These are phyloP conservation scores for Rhodomyrtus psidioides DNA, from an alignment of 441 rosid genomes.

Conservation along the genomic window DNA sequence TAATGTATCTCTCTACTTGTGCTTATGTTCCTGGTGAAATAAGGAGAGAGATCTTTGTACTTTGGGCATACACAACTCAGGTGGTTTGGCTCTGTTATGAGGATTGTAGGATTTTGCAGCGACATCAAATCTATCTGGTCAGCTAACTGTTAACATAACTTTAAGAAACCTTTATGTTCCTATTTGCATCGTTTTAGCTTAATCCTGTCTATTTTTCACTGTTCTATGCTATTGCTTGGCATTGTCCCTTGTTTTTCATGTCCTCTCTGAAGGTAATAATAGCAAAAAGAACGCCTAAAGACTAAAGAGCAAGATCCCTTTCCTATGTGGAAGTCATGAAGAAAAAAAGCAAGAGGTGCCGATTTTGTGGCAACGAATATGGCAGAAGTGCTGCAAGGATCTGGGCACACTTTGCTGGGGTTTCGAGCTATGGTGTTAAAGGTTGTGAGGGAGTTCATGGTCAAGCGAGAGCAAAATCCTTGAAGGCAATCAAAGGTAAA, in stretches of 20 bases:
- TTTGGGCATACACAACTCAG: too few relatives aligned
- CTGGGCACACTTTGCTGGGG: background rate
- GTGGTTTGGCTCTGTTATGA: too few relatives aligned
- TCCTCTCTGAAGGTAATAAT: background rate
- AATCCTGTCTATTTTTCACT: background rate
- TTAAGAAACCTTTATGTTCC: too few relatives aligned
- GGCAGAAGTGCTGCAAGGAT: background rate
- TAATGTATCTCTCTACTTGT: too few relatives aligned
- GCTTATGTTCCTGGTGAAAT: too few relatives aligned
- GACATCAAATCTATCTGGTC: too few relatives aligned
- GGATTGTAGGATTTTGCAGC: too few relatives aligned
- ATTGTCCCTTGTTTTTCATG: background rate
- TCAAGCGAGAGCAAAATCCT: background rate
- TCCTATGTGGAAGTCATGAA: background rate
- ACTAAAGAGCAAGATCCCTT: accelerated
- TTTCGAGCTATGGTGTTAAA: background rate
- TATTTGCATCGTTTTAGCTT: too few relatives aligned
- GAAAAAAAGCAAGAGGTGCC: background rate
- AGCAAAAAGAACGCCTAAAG: background rate
- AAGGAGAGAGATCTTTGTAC: too few relatives aligned
- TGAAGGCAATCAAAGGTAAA: background rate
- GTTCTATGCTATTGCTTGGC: background rate
- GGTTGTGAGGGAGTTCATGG: background rate
- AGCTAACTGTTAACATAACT: too few relatives aligned
- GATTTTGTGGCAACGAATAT: background rate